phyloP scores from a whole-genome alignment of 257 asterid genomes.

The Knoxia roxburghii region DNA sequence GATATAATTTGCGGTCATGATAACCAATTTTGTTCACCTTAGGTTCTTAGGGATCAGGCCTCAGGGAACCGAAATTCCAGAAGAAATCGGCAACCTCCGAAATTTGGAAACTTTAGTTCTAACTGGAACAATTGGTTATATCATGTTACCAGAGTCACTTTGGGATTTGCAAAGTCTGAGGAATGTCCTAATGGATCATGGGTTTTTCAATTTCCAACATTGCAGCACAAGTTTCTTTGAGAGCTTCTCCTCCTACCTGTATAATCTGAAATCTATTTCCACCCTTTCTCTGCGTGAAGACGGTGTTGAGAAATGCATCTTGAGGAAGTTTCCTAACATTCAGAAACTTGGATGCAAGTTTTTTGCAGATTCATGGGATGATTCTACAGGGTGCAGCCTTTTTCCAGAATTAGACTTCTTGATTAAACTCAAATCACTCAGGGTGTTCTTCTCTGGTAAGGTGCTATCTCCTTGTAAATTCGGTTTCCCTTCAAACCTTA shows the following conservation, averaged over 20 bases:
- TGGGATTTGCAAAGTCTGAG: background rate
- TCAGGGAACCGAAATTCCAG: background rate
- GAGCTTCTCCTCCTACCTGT: background rate
- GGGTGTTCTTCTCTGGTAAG: background rate
- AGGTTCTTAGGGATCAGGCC: background rate
- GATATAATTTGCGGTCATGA: too few relatives aligned
- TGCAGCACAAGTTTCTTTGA: background rate
- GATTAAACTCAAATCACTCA: background rate
- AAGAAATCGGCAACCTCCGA: constrained; percentile 3
- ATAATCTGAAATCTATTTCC: background rate
- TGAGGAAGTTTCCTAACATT: background rate
- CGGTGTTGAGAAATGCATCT: background rate
- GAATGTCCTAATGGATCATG: background rate
- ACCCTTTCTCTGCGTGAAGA: background rate
- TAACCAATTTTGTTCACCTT: background rate
- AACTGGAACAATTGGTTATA: background rate
- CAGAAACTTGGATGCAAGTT: background rate
- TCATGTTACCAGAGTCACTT: constrained; percentile 1
- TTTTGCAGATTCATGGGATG: constrained; percentile 2
- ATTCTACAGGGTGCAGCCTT: background rate
- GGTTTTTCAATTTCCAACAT: constrained; percentile 10
- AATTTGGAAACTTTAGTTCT: constrained; percentile 7
- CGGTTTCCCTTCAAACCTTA: background rate
- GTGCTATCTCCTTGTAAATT: background rate
- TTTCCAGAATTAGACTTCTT: background rate